Evolutionary conservation across 768 basidiomycete species (phyloP), one percentile per base, ranked within the genome.

Genomic region (Tremella yokohamensis): DNA sequence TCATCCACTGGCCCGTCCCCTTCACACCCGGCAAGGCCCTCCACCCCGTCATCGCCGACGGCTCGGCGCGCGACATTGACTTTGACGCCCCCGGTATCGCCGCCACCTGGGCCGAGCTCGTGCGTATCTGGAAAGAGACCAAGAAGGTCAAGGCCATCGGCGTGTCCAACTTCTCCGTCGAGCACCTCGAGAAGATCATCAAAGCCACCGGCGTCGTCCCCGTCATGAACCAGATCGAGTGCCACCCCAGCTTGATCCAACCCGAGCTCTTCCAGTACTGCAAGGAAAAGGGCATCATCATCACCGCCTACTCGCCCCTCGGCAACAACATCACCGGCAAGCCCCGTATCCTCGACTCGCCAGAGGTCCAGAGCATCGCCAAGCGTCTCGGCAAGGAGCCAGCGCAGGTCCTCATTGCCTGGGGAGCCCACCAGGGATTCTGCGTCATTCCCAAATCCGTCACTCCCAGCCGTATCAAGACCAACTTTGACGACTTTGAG

Each of bases 401-500:
- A 1, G 90, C 88, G 0, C 88, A 92, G 86, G 91, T 37, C 81
- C 92, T 34, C 54, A 78, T 94, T 60, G 87, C 88, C 0, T 93
- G 89, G 89, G 86, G 84, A 11, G 82, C 77, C 39, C 73, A 84
- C 65, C 82, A 88, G 40, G 90, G 89, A 12, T 86, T 84, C 75
- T 85, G 84, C 8, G 86, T 91, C 61, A 89, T 91, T 67, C 90
- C 90, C 18, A 91, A 92, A 82, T 85, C 84, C 54, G 87, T 89
- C 22, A 69, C 71, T 34, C 65, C 67, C 0, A 54, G 56, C 80
- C 85, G 57, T 80, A 85, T 69, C 77, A 81, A 52, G 45, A 84
- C 84, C 60, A 90, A 91, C 80, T 88, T 89, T 79, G 74, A 87
- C 78, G 85, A 89, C 70, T 81, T 89, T 52, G 80, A 81, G 67